phyloP scores from a whole-genome alignment of 1,139 yeast genomes.

The Nakaseomyces bracarensis region DNA sequence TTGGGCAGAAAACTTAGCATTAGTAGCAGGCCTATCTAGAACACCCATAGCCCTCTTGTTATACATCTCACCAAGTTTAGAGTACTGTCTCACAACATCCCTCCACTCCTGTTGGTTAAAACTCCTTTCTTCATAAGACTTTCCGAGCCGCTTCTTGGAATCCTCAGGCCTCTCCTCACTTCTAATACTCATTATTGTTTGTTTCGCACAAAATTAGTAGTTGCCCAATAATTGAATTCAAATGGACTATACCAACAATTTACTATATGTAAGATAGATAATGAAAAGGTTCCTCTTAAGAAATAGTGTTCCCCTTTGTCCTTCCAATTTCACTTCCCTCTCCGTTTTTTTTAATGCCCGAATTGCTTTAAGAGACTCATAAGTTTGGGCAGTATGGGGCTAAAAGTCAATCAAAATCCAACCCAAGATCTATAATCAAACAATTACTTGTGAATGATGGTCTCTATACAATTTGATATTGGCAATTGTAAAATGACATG shows the following conservation, averaged over 20 bases:
- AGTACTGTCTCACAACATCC: slow-evolving; percentile 19
- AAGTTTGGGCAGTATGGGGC: too few relatives aligned
- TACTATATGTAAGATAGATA: too few relatives aligned
- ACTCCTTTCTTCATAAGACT: slow-evolving; percentile 18
- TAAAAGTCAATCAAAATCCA: too few relatives aligned
- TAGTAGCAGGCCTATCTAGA: neutral
- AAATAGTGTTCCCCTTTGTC: neutral
- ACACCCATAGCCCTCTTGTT: slow-evolving; percentile 7
- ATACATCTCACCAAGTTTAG: slow-evolving; percentile 12
- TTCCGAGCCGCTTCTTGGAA: neutral
- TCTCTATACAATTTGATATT: too few relatives aligned
- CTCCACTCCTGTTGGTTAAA: slow-evolving; percentile 26
- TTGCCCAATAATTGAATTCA: neutral
- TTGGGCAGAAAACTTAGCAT: neutral
- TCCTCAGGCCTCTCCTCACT: slow-evolving; percentile 3
- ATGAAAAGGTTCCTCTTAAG: neutral
- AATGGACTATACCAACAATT: too few relatives aligned
- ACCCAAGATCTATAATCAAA: too few relatives aligned
- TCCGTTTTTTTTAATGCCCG: too few relatives aligned
- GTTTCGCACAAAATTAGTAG: neutral
- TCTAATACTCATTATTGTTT: neutral
- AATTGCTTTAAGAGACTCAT: too few relatives aligned
- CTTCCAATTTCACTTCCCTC: neutral
- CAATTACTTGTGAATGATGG: too few relatives aligned
- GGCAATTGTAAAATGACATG: too few relatives aligned